phyloP scores from a whole-genome alignment of 1,284 basidiomycete species.

The Kwoniella shivajii region DNA sequence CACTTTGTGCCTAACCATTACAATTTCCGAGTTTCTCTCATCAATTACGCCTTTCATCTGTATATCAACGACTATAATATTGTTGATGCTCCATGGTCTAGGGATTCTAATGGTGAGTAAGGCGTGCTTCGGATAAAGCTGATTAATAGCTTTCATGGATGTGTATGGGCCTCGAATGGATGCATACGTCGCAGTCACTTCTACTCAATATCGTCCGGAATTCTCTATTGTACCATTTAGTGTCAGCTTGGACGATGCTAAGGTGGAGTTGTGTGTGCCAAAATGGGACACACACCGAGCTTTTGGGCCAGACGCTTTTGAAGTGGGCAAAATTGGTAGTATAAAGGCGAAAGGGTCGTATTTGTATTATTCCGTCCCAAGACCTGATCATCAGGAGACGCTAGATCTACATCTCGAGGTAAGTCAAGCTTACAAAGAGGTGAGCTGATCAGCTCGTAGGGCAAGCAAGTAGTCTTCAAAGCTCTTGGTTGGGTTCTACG shows the following conservation, averaged over 20 bases:
- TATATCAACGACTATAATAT: slow-evolving; percentile 95
- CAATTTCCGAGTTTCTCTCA: slow-evolving; percentile 66
- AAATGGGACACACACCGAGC: slow-evolving; percentile 83
- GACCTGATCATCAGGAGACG: slow-evolving; percentile 73
- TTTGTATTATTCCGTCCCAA: slow-evolving; percentile 68
- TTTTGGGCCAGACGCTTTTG: slow-evolving; percentile 58
- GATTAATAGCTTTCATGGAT: slow-evolving; percentile 67
- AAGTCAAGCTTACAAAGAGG: slow-evolving; percentile 30
- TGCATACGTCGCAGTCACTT: slow-evolving; percentile 63
- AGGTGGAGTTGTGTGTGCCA: slow-evolving; percentile 68
- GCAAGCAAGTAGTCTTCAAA: slow-evolving; percentile 65
- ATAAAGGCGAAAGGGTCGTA: slow-evolving; percentile 72
- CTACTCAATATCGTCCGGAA: slow-evolving; percentile 72
- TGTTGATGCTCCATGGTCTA: slow-evolving; percentile 77
- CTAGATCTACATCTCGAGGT: slow-evolving; percentile 71
- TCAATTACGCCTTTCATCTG: slow-evolving; percentile 75
- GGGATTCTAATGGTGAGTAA: slow-evolving; percentile 73
- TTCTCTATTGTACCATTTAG: slow-evolving; percentile 68
- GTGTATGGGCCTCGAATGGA: slow-evolving; percentile 64
- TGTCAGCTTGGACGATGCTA: slow-evolving; percentile 64
- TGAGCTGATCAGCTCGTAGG: slow-evolving; percentile 27
- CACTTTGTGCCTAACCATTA: slow-evolving; percentile 84
- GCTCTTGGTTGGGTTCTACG: slow-evolving; percentile 82
- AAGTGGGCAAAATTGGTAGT: slow-evolving; percentile 64
- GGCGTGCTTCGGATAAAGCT: not conserved